These are phyloP conservation scores for Delonix regia DNA, from an alignment of 306 rosid genomes.

Conservation along the genomic window DNA sequence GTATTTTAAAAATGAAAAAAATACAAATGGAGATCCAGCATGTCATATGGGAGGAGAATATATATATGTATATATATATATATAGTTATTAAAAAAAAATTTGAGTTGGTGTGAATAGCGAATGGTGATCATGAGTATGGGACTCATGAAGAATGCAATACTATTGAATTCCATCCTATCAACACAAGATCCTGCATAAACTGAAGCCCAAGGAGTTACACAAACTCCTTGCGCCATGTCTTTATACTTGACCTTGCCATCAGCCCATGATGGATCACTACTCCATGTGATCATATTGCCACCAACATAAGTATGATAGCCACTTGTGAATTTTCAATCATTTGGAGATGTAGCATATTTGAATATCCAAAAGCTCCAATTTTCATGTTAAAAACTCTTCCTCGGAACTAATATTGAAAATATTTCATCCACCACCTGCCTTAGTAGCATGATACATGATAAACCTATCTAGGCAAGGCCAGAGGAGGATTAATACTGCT, in stretches of 20 bases:
- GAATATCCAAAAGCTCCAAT: not conserved
- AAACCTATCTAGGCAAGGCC: not conserved
- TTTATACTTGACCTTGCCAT: not conserved
- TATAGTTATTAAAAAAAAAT: not conserved
- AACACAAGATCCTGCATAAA: not conserved
- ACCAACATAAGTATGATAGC: not conserved
- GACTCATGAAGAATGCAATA: constrained; percentile 38
- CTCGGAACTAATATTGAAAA: not conserved
- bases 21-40: not conserved
- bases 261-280: not conserved
- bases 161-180: not conserved
- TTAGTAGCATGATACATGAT: not conserved
- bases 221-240: not conserved
- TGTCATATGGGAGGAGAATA: not conserved
- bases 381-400: not conserved
- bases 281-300: not conserved
- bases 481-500: no score
- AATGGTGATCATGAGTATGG: constrained; percentile 18
- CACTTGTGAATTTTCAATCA: not conserved
- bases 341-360: not conserved
- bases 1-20: no score
- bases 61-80: no score
- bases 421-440: no score
- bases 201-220: not conserved
- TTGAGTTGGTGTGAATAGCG: not conserved